Base-by-base conservation (phyloP, 1,284 basidiomycete species). In the Puccinia novopanici region DNA sequence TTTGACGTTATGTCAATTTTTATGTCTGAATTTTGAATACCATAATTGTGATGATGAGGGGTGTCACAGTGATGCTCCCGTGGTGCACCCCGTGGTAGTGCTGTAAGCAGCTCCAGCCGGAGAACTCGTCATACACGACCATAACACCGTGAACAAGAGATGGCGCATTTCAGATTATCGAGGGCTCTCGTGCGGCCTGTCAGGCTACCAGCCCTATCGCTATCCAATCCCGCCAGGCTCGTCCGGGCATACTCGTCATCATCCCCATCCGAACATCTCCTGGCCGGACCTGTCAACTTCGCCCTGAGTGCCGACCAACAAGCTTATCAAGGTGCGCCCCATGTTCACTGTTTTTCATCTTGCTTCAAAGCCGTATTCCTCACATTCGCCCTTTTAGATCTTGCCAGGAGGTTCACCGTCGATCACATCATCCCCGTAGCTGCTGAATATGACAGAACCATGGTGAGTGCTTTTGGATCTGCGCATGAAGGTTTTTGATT, bases 361-460 rank as follows among this genome's bases (percentile, higher is more conserved):
- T 40, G 24, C 15, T 74, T 40, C 34, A 1, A 34, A 34, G 34
- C 34, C 34, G 34, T 4, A 34, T 34, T 4, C 1, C 34, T 34
- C 34, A 34, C 34, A 34, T 2, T 34, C 34, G 1, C 65, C 65
- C 74, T 63, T 12, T 0, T 81, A 88, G 88, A 89, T 22, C 86
- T 89, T 4, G 88, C 88, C 0, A 83, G 86, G 65, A 84, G 84
- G 77, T 89, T 89, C 81, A 85, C 87, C 0, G 84, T 85, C 17
- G 88, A 89, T 70, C 84, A 87, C 77, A 88, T 89, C 82, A 86
- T 88, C 52, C 89, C 89, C 13, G 86, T 85, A 9, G 89, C 89
- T 24, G 87, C 87, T 1, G 86, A 88, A 82, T 86, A 87, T 82
- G 87, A 88, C 82, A 84, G 86, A 55, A 85, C 86, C 2, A 88